Evolutionary conservation across 192 early-diverging fungal species (phyloP).

Genomic region (Funneliformis mosseae): DNA sequence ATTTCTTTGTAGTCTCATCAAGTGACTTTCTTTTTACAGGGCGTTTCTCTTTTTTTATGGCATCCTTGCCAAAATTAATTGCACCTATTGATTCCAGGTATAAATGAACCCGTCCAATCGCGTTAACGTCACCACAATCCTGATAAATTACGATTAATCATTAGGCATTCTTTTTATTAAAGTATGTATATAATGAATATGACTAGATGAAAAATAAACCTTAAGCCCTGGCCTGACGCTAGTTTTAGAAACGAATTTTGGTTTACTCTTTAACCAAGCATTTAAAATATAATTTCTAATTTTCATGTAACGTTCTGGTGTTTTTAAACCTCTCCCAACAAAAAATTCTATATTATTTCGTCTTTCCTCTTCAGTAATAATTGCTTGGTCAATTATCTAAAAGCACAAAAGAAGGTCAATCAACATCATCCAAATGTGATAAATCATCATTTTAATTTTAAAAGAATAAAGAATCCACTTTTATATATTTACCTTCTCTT

Average conservation of each 20-base stretch:
- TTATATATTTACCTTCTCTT: not conserved
- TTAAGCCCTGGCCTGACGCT: slow-evolving; percentile 70
- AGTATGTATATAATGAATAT: not conserved
- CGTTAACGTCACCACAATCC: slow-evolving; percentile 93
- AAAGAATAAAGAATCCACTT: not conserved
- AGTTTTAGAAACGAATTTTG: slow-evolving; percentile 84
- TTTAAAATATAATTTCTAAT: slow-evolving; percentile 89
- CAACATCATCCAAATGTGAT: not conserved
- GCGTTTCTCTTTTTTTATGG: not conserved
- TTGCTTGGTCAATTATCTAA: slow-evolving; percentile 47
- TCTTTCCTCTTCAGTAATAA: slow-evolving; percentile 55
- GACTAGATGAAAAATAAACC: slow-evolving; percentile 19
- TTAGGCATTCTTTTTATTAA: not conserved
- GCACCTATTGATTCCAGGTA: slow-evolving; percentile 78
- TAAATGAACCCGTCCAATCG: slow-evolving; percentile 82
- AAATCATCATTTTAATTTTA: not conserved
- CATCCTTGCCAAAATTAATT: slow-evolving; percentile 72
- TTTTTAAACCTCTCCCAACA: slow-evolving; percentile 69
- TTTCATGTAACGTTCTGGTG: slow-evolving; percentile 82
- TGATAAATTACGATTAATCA: slow-evolving; percentile 17
- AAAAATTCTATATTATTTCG: slow-evolving; percentile 67
- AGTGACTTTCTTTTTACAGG: slow-evolving; percentile 4
- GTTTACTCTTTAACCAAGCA: slow-evolving; percentile 70
- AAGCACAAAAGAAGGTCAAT: not conserved
- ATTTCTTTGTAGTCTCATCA: not conserved